These are phyloP conservation scores for Pelargonium citronellum DNA, from an alignment of 441 rosid species.

Conservation along the genomic window DNA sequence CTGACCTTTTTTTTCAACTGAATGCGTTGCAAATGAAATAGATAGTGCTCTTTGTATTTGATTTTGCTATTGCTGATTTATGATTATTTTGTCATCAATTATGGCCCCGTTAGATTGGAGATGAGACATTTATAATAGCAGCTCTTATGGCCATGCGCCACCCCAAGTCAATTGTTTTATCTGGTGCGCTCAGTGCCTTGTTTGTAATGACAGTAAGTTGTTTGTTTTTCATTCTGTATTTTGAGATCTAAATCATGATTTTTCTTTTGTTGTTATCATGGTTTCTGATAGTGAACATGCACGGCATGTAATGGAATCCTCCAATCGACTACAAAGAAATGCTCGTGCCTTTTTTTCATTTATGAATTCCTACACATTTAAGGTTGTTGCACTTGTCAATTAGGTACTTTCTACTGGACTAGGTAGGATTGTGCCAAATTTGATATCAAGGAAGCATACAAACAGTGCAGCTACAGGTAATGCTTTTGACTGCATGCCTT, in stretches of 20 bases:
- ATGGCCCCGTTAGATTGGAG: slow-evolving; percentile 65
- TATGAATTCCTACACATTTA: not conserved
- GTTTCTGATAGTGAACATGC: not conserved
- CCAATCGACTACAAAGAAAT: no score
- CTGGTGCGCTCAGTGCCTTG: slow-evolving; percentile 89
- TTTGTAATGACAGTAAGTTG: slow-evolving; percentile 92
- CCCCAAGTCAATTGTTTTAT: slow-evolving; percentile 82
- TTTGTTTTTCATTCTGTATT: slow-evolving; percentile 4
- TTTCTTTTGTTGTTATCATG: not conserved
- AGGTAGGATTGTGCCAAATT: slow-evolving; percentile 27
- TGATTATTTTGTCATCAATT: not conserved
- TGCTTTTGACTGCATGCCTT: not conserved
- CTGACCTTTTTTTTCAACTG: not conserved
- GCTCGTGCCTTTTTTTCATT: slow-evolving; percentile 2
- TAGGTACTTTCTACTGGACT: slow-evolving; percentile 97
- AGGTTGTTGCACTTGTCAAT: slow-evolving; percentile 12
- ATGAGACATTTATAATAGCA: slow-evolving; percentile 96
- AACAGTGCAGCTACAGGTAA: slow-evolving; percentile 96
- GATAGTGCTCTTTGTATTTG: not conserved
- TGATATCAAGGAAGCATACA: slow-evolving; percentile 98
- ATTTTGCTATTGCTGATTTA: not conserved
- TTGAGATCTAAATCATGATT: not conserved
- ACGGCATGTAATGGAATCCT: not conserved
- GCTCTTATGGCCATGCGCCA: slow-evolving; percentile 99
- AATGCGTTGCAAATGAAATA: not conserved